A percentile compares a stretch with the other conserved stretches of the same genome.
phyloP scores from a whole-genome alignment of 2,329 filamentous ascomycete genomes.

The Graphiopsis chlorocephala region DNA sequence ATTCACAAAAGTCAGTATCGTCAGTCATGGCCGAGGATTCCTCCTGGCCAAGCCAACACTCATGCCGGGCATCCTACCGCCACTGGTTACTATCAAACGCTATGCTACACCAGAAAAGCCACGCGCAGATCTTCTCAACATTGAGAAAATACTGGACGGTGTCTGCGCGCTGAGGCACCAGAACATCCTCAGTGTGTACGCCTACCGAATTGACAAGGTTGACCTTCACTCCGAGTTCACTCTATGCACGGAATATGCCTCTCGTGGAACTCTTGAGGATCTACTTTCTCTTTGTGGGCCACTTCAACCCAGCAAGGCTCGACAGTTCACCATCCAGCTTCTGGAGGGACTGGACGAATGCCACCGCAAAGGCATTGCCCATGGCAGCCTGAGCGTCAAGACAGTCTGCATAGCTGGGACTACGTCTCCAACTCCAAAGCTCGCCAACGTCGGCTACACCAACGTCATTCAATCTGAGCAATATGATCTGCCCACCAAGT shows the following conservation, averaged over 20 bases:
- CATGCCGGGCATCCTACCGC: conserved; percentile 4
- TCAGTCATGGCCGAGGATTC: conserved; percentile 19
- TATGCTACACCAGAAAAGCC: conserved; percentile 23
- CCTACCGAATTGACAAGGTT: conserved; percentile 47
- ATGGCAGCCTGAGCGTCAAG: conserved; percentile 42
- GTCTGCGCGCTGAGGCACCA: conserved; percentile 73
- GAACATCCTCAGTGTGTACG: conserved; percentile 75
- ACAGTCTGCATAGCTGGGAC: conserved; percentile 23
- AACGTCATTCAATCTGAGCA: conserved; percentile 10
- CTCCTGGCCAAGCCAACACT: conserved; percentile 25
- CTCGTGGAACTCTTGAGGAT: conserved; percentile 79
- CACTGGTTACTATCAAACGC: conserved; percentile 31
- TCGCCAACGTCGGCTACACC: conserved; percentile 69
- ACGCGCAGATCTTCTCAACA: conserved; percentile 28
- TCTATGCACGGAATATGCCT: conserved; percentile 62
- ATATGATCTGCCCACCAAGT: conserved; percentile 21
- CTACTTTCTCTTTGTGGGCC: conserved; percentile 67
- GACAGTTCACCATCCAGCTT: conserved; percentile 87
- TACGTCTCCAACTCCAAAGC: conserved; percentile 46
- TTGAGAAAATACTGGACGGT: conserved; percentile 56
- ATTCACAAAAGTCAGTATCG: conserved; percentile 27
- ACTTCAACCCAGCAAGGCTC: conserved; percentile 70
- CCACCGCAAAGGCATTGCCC: conserved; percentile 78
- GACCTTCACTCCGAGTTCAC: conserved; percentile 17
- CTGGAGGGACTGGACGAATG: conserved; percentile 85